phyloP scores from a whole-genome alignment of 176 grass and related monocot genomes.

The Saccharum spontaneum region DNA sequence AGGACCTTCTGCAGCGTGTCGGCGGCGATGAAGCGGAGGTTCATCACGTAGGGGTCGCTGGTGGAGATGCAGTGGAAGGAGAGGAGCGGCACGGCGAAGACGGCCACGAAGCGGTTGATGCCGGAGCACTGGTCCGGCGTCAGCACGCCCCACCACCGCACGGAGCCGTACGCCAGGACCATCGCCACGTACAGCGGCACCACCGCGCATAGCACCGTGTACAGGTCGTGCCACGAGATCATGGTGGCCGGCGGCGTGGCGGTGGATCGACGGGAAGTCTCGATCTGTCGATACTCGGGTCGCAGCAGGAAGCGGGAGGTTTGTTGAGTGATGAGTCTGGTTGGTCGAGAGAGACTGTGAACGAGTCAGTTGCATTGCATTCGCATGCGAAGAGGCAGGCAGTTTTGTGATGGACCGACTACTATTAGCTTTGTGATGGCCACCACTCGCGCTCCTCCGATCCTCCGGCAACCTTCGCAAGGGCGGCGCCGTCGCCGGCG shows the following conservation, averaged over 20 bases:
- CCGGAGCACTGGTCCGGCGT: constrained; percentile 70
- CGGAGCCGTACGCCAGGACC: constrained; percentile 69
- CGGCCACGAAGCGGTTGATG: constrained; percentile 77
- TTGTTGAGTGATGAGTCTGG: neutral
- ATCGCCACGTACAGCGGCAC: constrained; percentile 82
- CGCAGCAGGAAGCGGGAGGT: neutral
- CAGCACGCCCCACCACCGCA: constrained; percentile 68
- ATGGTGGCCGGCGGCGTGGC: constrained; percentile 33
- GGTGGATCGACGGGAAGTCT: neutral
- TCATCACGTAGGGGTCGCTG: constrained; percentile 66
- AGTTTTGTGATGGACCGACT: too few species aligned
- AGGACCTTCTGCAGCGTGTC: constrained; percentile 70
- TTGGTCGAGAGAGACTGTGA: neutral
- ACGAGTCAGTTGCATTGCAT: neutral
- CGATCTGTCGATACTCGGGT: neutral
- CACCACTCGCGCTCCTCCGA: too few species aligned
- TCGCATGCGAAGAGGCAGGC: neutral
- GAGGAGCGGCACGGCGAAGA: constrained; percentile 78
- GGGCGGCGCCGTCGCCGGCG: too few species aligned
- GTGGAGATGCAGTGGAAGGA: constrained; percentile 75
- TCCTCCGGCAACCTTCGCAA: too few species aligned
- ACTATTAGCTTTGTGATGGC: too few species aligned
- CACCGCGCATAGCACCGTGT: constrained; percentile 66
- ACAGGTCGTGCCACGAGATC: constrained; percentile 73
- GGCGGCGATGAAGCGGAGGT: constrained; percentile 67